Base-by-base conservation (phyloP, 2,329 filamentous ascomycete species). In the Penicillium frequentans region DNA sequence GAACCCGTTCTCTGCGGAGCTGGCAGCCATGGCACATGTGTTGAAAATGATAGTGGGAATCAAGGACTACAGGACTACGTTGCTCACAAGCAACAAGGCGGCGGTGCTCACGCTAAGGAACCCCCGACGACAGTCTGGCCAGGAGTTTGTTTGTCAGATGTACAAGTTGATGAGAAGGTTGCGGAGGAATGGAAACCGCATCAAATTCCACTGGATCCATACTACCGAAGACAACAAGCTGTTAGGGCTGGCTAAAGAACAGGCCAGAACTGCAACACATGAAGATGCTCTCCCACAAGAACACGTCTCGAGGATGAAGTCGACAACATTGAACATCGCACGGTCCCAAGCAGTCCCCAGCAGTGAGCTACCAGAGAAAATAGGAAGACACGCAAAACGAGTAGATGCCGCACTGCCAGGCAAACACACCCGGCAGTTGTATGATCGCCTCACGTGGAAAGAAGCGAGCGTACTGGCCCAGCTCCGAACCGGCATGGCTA, bases 261-360 rank as follows among this genome's bases (percentile, higher is more conserved):
- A 67, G 49, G 65, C 64, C 29, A 60, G 61, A 37, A 44, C 57
- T 11, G 55, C 60, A 23, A 67, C 50, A 26, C 55, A 64, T 58
- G 51, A 64, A 35, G 62, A 64, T 37, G 39, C 65, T 27, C n/a
- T 47, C 43, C 45, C 24, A 29, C 54, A 63, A 55, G 52, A 21
- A 62, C 54, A 35, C n/a, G 54, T 49, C 49, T 50, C 63, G 5
- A 57, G 60, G n/a, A 67, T 67, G 45, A 67, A 64, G 46, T 68
- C 59, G 27, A 70, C 62, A 37, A 68, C 58, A 19, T 56, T 69
- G n/a, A 68, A 67, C 31, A 60, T 65, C 44, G 62, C 59, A 58
- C 60, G 55, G 49, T 59, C 60, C 26, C 55, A 69, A 59, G 53
- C 39, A 58, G 54, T 50, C 39, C 31, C 58, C 43, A 10, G 26